phyloP scores from a whole-genome alignment of 352 stramenopile species.

The Saprolegnia diclina region DNA sequence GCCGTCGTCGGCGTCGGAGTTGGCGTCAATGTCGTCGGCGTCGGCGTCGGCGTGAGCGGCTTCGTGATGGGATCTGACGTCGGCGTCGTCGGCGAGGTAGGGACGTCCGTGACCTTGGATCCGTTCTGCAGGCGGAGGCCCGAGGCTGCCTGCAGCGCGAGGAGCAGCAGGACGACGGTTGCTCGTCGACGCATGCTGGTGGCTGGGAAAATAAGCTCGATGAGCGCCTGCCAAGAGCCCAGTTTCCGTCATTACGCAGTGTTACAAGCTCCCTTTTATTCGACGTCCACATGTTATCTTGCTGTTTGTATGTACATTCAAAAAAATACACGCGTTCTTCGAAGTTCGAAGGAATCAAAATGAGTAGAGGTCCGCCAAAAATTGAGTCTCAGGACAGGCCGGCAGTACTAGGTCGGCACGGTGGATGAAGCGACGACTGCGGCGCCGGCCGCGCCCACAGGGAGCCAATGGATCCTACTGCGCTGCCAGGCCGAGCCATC shows the following conservation, averaged over 20 bases:
- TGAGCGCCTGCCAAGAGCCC: neutral
- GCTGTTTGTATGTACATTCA: neutral
- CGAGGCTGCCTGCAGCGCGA: neutral
- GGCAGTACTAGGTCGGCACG: too few relatives aligned
- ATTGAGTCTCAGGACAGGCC: neutral
- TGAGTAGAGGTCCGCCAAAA: neutral
- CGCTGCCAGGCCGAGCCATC: too few relatives aligned
- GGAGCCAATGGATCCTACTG: neutral
- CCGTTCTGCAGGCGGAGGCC: neutral
- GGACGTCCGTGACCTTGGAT: neutral
- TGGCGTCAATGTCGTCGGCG: neutral
- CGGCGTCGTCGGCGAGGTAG: neutral
- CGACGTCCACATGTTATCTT: neutral
- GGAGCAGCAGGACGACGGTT: neutral
- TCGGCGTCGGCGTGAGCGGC: neutral
- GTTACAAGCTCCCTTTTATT: neutral
- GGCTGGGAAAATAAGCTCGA: neutral
- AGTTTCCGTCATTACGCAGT: neutral
- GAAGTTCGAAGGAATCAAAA: neutral
- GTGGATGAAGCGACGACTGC: too few relatives aligned
- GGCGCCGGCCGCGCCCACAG: too few relatives aligned
- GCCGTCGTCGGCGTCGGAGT: constrained; percentile 7
- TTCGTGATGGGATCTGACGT: neutral
- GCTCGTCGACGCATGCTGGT: neutral
- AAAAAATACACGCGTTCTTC: neutral